phyloP scores from a whole-genome alignment of 2,329 filamentous ascomycete genomes.

The Colletotrichum sp. region DNA sequence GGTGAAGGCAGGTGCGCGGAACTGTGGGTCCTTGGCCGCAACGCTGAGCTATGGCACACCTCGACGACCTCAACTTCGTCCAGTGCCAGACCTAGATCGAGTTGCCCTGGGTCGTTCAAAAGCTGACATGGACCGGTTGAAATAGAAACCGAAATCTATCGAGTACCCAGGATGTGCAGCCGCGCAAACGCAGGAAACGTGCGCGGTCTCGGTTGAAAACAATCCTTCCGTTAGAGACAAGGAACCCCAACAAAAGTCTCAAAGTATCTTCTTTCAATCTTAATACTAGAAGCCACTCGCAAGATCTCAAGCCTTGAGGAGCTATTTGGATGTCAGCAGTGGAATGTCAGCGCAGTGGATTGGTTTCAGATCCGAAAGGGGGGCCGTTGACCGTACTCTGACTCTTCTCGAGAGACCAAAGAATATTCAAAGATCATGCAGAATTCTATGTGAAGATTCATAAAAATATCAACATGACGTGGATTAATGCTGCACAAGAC shows the following conservation, averaged over 20 bases:
- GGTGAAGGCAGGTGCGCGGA: background rate
- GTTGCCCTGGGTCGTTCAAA: too few species aligned
- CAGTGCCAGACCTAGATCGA: background rate
- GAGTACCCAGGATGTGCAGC: background rate
- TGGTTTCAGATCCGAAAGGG: background rate
- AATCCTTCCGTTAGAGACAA: background rate
- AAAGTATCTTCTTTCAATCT: background rate
- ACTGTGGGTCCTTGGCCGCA: background rate
- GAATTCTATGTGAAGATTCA: background rate
- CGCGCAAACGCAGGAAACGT: background rate
- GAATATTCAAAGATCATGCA: background rate
- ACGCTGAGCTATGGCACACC: background rate
- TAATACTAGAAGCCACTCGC: rapidly evolving
- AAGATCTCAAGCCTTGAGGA: background rate
- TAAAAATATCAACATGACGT: background rate
- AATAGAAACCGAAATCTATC: background rate
- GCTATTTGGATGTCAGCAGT: background rate
- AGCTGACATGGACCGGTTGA: too few species aligned
- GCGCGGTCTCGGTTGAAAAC: background rate
- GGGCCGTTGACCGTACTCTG: background rate
- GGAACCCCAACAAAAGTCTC: rapidly evolving
- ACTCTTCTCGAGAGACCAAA: background rate
- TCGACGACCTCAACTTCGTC: background rate
- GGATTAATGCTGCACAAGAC: background rate
- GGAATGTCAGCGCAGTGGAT: rapidly evolving